Evolutionary conservation across 352 stramenopile species (phyloP).

Genomic region (Globisporangium sylvaticum): DNA sequence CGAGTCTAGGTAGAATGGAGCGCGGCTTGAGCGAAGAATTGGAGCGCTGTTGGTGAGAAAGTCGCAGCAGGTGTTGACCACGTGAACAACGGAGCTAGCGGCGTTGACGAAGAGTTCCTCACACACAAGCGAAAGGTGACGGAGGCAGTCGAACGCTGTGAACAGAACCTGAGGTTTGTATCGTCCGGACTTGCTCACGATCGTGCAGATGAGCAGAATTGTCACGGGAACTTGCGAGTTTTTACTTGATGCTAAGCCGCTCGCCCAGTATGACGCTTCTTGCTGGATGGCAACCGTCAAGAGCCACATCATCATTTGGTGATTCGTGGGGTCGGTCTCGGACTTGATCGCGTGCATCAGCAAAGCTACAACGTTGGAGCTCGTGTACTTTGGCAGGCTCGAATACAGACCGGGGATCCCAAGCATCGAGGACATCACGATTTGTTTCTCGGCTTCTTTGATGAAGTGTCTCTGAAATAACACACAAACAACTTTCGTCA

Average conservation of each 20-base stretch:
- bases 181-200: conserved; percentile 74
- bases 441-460: conserved; percentile 72
- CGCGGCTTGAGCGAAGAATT: conserved; percentile 62
- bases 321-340: conserved; percentile 80
- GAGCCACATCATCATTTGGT: conserved; percentile 89
- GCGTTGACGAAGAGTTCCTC: conserved; percentile 75
- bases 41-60: conserved; percentile 81
- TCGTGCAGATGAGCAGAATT: conserved; percentile 80
- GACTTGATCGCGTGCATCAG: conserved; percentile 82
- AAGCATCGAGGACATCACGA: conserved; percentile 60
- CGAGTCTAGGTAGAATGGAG: conserved; percentile 80
- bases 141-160: conserved; percentile 82
- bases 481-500: background rate
- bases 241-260: conserved; percentile 69
- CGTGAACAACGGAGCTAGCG: conserved; percentile 70
- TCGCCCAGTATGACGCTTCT: conserved; percentile 82
- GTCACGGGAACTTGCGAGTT: conserved; percentile 85
- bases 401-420: conserved; percentile 71
- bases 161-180: conserved; percentile 85
- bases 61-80: conserved; percentile 83
- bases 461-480: conserved; percentile 52
- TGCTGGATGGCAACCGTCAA: conserved; percentile 84
- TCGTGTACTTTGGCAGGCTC: conserved; percentile 79
- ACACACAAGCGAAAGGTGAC: conserved; percentile 73
- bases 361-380: conserved; percentile 80